Conservation (phyloP, 176 grass and related monocot genomes). For the Saccharum spontaneum region DNA sequence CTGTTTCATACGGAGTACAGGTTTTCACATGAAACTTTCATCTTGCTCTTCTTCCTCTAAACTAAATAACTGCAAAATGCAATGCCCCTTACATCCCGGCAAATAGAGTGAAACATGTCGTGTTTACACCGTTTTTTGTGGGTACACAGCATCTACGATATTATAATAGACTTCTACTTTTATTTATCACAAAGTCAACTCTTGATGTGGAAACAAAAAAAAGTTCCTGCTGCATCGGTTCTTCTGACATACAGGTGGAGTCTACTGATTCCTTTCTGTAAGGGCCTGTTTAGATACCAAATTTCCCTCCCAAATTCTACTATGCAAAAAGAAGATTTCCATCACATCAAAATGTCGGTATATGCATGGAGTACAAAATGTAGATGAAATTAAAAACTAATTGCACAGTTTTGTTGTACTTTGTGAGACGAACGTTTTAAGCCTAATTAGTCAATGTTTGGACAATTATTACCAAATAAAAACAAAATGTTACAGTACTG, state of each 20-base stretch:
- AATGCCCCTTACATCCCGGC: background rate
- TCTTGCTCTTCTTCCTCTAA: background rate
- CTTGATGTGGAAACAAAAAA: background rate
- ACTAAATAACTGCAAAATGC: background rate
- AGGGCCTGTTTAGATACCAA: too few species aligned
- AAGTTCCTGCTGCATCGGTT: background rate
- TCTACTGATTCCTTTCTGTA: background rate
- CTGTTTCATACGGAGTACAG: background rate
- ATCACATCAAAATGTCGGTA: too few species aligned
- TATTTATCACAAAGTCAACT: conserved; percentile 36
- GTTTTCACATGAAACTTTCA: background rate
- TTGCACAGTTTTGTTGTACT: too few species aligned
- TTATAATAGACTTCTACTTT: background rate
- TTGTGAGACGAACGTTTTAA: too few species aligned
- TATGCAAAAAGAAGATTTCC: too few species aligned
- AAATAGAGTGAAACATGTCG: background rate
- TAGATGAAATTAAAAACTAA: too few species aligned
- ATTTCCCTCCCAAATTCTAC: too few species aligned
- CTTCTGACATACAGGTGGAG: conserved; percentile 8
- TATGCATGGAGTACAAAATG: too few species aligned
- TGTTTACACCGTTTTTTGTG: background rate
- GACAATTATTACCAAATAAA: too few species aligned
- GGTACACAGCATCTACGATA: background rate
- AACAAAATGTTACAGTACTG: too few species aligned
- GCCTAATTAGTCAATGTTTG: too few species aligned